phyloP scores from a whole-genome alignment of 1,284 basidiomycete genomes.

The Pseudozyma flocculosa region DNA sequence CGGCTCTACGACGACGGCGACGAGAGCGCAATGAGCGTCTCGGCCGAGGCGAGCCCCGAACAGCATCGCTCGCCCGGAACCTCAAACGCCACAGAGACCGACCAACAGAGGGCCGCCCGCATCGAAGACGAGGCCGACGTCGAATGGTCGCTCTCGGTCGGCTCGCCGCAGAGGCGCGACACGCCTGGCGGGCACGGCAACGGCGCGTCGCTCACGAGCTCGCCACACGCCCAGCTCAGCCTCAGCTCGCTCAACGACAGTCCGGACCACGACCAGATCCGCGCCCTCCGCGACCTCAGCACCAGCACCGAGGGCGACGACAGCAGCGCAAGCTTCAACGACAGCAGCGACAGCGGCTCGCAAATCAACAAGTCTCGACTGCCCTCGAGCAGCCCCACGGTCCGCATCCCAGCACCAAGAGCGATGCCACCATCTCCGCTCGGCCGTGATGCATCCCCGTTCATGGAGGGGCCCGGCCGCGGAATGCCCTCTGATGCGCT shows the following conservation, averaged over 20 bases:
- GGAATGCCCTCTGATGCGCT: too few species aligned
- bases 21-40: conserved; percentile 23
- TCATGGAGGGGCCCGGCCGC: too few species aligned
- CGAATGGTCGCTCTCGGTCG: background rate
- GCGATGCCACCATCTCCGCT: too few species aligned
- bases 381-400: background rate
- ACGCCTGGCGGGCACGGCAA: too few species aligned
- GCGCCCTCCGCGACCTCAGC: too few species aligned
- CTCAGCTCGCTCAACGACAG: too few species aligned
- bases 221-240: too few species aligned
- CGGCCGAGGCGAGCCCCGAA: background rate
- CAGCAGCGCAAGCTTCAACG: background rate
- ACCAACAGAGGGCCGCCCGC: background rate
- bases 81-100: background rate
- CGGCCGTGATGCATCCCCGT: too few species aligned
- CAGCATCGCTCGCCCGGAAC: conserved; percentile 1
- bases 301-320: background rate
- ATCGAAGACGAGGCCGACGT: background rate
- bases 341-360: too few species aligned
- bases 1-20: conserved; percentile 35
- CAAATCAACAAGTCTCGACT: background rate
- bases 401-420: background rate
- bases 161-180: background rate
- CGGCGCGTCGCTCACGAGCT: too few species aligned
- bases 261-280: too few species aligned